A percentile compares a stretch with the other conserved stretches of the same genome.
Conservation (phyloP, 2,329 filamentous ascomycete species). For the Xylariaceae sp. region DNA sequence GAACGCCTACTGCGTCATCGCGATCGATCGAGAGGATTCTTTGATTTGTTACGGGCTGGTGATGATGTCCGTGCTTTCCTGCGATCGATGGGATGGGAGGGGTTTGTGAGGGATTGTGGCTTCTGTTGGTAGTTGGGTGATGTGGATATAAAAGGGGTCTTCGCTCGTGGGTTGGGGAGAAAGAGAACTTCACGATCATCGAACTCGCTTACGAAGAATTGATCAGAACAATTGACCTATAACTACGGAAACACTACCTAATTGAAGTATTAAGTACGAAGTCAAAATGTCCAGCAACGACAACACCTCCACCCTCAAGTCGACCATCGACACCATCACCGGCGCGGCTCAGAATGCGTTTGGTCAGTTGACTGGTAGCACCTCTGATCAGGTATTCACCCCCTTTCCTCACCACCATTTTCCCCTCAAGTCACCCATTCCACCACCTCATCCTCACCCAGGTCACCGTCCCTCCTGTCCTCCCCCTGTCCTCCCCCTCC, state of each 20-base stretch:
- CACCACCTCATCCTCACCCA: no score
- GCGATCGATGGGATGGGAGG: no score
- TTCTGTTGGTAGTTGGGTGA: no score
- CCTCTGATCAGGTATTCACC: constrained; percentile 53
- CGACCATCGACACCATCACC: constrained; percentile 66
- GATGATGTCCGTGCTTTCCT: no score
- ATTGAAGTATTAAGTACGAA: no score
- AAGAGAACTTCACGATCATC: no score
- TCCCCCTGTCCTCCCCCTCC: no score
- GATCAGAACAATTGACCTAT: not conserved
- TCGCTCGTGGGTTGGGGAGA: no score
- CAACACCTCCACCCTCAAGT: constrained; percentile 70
- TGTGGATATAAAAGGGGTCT: no score
- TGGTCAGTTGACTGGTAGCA: constrained; percentile 68
- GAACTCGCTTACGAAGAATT: not conserved
- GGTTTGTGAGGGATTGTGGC: no score
- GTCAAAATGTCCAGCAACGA: constrained; percentile 37
- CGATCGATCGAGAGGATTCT: constrained; percentile 5
- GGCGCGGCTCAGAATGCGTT: constrained; percentile 68
- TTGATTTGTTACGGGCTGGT: not conserved
- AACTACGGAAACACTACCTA: no score
- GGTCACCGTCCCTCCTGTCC: no score
- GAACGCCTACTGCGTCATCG: constrained; percentile 16
- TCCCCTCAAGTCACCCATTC: not conserved
- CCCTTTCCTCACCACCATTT: not conserved